Conservation (phyloP, 2,329 filamentous ascomycete species). For the Emergomyces orientalis region DNA sequence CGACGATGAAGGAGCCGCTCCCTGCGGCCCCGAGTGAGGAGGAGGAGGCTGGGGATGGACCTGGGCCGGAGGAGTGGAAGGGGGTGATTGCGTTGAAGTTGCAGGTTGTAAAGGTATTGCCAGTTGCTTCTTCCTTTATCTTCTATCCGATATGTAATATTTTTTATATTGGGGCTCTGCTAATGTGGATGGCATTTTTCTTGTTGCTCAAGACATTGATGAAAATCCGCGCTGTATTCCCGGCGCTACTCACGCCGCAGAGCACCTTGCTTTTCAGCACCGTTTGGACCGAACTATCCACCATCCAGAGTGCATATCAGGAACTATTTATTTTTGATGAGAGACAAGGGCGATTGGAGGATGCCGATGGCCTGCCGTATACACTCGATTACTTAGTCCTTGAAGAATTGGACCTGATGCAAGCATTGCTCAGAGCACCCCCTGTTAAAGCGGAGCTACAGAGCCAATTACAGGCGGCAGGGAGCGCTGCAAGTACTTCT, state of each 20-base stretch:
- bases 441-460: slow-evolving; percentile 86
- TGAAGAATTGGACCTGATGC: slow-evolving; percentile 91
- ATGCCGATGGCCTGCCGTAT: slow-evolving; percentile 84
- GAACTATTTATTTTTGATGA: slow-evolving; percentile 79
- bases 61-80: slow-evolving; percentile 60
- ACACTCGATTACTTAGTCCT: slow-evolving; percentile 88
- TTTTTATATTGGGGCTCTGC: slow-evolving; percentile 10
- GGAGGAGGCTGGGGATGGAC: slow-evolving; percentile 49
- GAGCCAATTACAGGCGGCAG: slow-evolving; percentile 56
- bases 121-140: neutral
- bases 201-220: slow-evolving; percentile 57
- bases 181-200: slow-evolving; percentile 14
- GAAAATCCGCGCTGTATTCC: slow-evolving; percentile 77
- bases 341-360: slow-evolving; percentile 77
- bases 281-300: slow-evolving; percentile 78
- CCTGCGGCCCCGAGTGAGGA: slow-evolving; percentile 50
- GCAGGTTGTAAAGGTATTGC: slow-evolving; percentile 69
- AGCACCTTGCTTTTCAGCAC: slow-evolving; percentile 74
- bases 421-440: slow-evolving; percentile 77
- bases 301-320: slow-evolving; percentile 63
- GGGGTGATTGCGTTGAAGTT: slow-evolving; percentile 79
- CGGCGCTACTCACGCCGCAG: slow-evolving; percentile 70
- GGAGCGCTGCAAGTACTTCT: slow-evolving; percentile 52
- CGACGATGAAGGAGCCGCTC: slow-evolving; percentile 63
- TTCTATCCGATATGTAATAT: no score